phyloP scores from a whole-genome alignment of 306 rosid species.

The Quercus robur region DNA sequence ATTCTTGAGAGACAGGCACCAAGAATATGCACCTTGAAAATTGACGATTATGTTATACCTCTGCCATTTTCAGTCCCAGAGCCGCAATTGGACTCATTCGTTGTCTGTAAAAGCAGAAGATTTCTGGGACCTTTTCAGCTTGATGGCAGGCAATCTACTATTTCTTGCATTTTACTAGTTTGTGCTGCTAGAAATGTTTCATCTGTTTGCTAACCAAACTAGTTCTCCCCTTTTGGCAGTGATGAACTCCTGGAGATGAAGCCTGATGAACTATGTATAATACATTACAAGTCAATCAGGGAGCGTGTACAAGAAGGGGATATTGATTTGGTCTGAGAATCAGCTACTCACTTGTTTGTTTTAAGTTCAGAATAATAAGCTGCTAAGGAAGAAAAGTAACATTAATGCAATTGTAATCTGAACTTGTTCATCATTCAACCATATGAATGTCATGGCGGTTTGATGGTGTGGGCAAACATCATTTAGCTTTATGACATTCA shows the following conservation, averaged over 20 bases:
- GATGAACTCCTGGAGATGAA: slow-evolving; percentile 59
- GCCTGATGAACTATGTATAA: slow-evolving; percentile 55
- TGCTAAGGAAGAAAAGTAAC: neutral
- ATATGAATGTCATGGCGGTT: neutral
- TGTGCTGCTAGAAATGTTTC: neutral
- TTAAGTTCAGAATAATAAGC: neutral
- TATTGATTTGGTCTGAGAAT: slow-evolving; percentile 47
- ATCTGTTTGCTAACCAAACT: neutral
- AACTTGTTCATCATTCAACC: neutral
- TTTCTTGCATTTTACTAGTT: slow-evolving; percentile 7
- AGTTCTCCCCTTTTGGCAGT: slow-evolving; percentile 23
- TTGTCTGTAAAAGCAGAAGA: slow-evolving; percentile 82
- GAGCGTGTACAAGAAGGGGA: slow-evolving; percentile 74
- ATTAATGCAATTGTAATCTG: neutral
- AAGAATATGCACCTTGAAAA: neutral
- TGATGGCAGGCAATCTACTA: slow-evolving; percentile 58
- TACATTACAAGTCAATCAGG: slow-evolving; percentile 85
- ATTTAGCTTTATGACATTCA: neutral
- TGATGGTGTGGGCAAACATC: neutral
- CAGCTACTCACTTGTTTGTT: neutral
- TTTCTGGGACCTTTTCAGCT: slow-evolving; percentile 83
- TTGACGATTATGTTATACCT: neutral
- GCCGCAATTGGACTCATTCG: slow-evolving; percentile 72
- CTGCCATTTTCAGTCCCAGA: slow-evolving; percentile 55
- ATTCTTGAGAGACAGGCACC: neutral